Percentiles rank a stretch among this genome's conserved stretches.
phyloP scores from a whole-genome alignment of 2,329 filamentous ascomycete species.

The Diplodia sapinea region DNA sequence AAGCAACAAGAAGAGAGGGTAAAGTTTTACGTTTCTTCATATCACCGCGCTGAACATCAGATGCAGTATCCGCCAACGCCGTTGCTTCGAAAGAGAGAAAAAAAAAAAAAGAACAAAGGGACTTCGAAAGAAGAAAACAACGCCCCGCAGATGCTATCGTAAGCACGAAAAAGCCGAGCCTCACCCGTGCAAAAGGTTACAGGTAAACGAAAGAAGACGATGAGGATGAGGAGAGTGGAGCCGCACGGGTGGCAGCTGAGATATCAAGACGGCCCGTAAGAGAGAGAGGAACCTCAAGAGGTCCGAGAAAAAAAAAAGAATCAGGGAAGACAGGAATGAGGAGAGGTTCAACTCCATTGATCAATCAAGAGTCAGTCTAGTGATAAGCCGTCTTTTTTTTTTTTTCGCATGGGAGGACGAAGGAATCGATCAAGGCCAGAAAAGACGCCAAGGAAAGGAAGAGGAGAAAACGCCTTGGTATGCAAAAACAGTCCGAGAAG shows the following conservation, averaged over 20 bases:
- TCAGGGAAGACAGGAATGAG: background rate
- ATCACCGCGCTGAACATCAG: background rate
- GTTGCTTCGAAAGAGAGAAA: background rate
- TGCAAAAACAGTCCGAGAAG: slow-evolving; percentile 3
- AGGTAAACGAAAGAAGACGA: slow-evolving; percentile 19
- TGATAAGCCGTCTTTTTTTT: background rate
- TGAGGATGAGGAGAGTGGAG: background rate
- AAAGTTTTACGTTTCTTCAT: slow-evolving; percentile 7
- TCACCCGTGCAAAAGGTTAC: background rate
- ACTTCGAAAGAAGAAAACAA: background rate
- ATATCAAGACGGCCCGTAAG: slow-evolving; percentile 25
- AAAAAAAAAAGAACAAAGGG: background rate
- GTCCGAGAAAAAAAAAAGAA: background rate
- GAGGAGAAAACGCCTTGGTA: slow-evolving; percentile 1
- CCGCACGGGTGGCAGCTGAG: slow-evolving; percentile 21
- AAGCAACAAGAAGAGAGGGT: background rate
- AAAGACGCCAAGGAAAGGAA: background rate
- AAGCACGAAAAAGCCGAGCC: background rate
- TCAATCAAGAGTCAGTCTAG: slow-evolving; percentile 7
- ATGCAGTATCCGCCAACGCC: slow-evolving; percentile 12
- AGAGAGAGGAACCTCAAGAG: background rate
- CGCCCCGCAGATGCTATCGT: slow-evolving; percentile 19
- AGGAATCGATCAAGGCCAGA: background rate
- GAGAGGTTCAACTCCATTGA: background rate
- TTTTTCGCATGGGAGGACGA: background rate